Percentiles rank a stretch among this genome's conserved stretches.
phyloP scores from a whole-genome alignment of 2,329 filamentous ascomycete species.

The Ascochyta fabae region DNA sequence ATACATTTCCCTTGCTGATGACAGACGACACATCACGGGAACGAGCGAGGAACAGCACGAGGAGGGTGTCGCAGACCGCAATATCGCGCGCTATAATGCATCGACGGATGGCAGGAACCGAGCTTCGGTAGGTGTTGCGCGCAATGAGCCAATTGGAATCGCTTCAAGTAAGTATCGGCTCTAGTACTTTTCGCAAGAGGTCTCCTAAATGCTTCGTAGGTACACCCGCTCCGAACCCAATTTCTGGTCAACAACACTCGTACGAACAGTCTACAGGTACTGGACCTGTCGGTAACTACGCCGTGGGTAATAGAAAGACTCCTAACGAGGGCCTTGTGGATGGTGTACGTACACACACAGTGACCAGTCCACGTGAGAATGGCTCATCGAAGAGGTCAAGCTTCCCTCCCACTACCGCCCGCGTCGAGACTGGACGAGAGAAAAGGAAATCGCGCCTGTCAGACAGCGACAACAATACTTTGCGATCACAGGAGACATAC shows the following conservation, averaged over 20 bases:
- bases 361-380: conserved; percentile 1
- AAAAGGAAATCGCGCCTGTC: background rate
- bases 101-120: conserved; percentile 9
- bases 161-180: background rate
- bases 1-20: conserved; percentile 29
- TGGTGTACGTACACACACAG: conserved; percentile 12
- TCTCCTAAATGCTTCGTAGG: conserved; percentile 12
- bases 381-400: conserved; percentile 9
- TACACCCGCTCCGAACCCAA: background rate
- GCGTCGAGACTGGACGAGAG: conserved; percentile 9
- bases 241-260: background rate
- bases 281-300: conserved; percentile 7
- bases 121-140: conserved; percentile 5
- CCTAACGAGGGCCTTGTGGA: conserved; percentile 19
- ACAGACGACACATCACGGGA: conserved; percentile 22
- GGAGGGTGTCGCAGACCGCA: conserved; percentile 56
- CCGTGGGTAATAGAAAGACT: conserved; percentile 9
- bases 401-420: conserved; percentile 9
- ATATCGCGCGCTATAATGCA: conserved; percentile 27
- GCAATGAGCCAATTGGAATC: background rate
- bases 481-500: background rate
- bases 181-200: background rate
- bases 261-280: background rate
- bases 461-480: background rate
- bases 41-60: conserved; percentile 52